Base-by-base conservation (phyloP, 768 basidiomycete species). In the Leccinum sublutescens region DNA sequence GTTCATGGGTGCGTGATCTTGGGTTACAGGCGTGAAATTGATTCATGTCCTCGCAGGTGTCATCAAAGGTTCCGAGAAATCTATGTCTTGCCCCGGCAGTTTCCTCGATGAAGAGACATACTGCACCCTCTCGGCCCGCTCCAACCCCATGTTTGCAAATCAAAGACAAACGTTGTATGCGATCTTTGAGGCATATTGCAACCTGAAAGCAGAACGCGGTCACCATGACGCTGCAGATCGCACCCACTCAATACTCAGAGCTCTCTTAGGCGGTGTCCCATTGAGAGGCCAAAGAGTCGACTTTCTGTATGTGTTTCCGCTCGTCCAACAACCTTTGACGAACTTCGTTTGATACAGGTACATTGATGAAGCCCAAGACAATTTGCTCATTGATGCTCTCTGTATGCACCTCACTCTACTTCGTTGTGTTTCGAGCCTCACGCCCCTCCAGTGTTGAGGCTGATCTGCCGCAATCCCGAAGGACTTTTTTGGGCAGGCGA, bases 401-500 rank as follows among this genome's bases (percentile, higher is more conserved):
- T 59, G 88, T 89, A 68, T 43, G 80, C 68, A 11, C 40, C 29
- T 31, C 38, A 14, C 17, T 33, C 15, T 21, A 1, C 14, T 17
- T 33, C 34, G 4, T 2, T 45, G n/a, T 51, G 31, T 43, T 53
- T 14, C 1, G 14, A n/a, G 25, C 43, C 34, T 72, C 17, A 73
- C 14, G 2, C 57, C 15, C 21, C 1, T 43, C 27, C 56, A 90
- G 89, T 91, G 3, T 70, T 91, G 40, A 75, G 87, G 31, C 75
- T 76, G 0, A 66, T 91, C 19, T 89, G 86, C 60, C 71, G 70
- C 11, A 89, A 89, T 64, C 79, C 82, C 0, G 75, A 87, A 54
- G 88, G 89, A 0, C 71, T 89, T 21, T 87, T 91, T 60, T 90
- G 87, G 86, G 89, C 88, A 2, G 89, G 90, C 0, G 90, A 91